Evolutionary conservation across 2,329 filamentous ascomycete species (phyloP).

Genomic region (Aschersonia sp.): DNA sequence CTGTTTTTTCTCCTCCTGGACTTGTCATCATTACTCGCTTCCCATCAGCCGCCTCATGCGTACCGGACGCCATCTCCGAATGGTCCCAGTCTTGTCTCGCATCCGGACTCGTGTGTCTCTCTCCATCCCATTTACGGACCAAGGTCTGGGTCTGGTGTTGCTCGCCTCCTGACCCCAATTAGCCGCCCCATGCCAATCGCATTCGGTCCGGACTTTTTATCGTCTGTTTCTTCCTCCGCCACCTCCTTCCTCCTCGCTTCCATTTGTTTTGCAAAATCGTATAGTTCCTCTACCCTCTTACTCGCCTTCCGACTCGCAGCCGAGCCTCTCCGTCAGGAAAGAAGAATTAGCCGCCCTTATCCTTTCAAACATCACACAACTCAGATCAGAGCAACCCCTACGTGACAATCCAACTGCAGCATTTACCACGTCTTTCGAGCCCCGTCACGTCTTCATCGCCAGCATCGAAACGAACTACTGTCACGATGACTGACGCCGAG

Average conservation of each 20-base stretch:
- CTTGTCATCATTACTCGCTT: neutral
- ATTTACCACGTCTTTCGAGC: neutral
- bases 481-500: slow-evolving; percentile 45
- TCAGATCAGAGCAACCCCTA: too few relatives aligned
- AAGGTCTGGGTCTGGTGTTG: neutral
- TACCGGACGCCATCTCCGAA: neutral
- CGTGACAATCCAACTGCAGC: neutral
- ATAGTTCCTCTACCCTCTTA: neutral
- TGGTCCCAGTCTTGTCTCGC: neutral
- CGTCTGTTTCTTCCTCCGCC: neutral
- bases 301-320: neutral
- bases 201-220: neutral
- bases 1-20: too few relatives aligned
- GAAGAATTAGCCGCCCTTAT: too few relatives aligned
- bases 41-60: neutral
- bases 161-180: neutral
- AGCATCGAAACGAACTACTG: slow-evolving; percentile 4
- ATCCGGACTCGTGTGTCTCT: neutral
- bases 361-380: too few relatives aligned
- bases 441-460: neutral
- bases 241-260: neutral
- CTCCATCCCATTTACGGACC: neutral
- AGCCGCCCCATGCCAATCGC: neutral
- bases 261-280: neutral
- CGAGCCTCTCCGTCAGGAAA: too few relatives aligned